Base-by-base conservation (phyloP, 805 yeast species). In the Phaffomyces antillensis region DNA sequence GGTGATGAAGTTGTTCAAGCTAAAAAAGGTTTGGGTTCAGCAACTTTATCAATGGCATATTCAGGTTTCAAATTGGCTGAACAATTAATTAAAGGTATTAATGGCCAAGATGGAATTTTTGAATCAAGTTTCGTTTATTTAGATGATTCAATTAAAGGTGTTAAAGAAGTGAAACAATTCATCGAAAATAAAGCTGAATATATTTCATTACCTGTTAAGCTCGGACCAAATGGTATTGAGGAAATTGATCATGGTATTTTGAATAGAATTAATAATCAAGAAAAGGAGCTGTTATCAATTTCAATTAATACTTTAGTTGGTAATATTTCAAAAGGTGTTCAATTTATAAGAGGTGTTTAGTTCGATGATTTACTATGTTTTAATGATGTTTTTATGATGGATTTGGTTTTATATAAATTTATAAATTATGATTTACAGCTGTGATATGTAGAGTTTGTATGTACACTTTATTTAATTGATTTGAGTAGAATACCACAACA, bases 1-100 rank as follows among this genome's bases (percentile, higher is more conserved):
- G 93, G 93, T 72, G 93, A 84, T 64, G 93, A 84, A 71, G 89
- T 84, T 55, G 91, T 85, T 56, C 79, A 83, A 68, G 91, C 91
- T 53, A 85, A 85, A 68, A 75, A 80, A 56, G 91, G 93, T 64
- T 81, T 84, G 46, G 93, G 93, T 50, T 83, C 90, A 32, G 91
- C 91, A 45, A 85, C 93, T 39, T 70, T 85, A 59, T 84, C 91
- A 30, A 85, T 85, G 93, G 91, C 91, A 47, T 83, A 81, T 60
- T 90, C 91, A 39, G 91, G 90, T 59, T 85, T 81, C 62, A 77
- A 80, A 62, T 78, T 85, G 55, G 83, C 88, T 42, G 78, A 77
- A 59, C 71, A 83, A 42, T 77, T 85, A 46, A 71, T 85, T 64
- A 70, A 73, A 64, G 76, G 70, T 64, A 71, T 66, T 43, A 62